Evolutionary conservation across 495 filamentous ascomycete species (phyloP).

Genomic region (Pseudomonodictys pantanalensis): DNA sequence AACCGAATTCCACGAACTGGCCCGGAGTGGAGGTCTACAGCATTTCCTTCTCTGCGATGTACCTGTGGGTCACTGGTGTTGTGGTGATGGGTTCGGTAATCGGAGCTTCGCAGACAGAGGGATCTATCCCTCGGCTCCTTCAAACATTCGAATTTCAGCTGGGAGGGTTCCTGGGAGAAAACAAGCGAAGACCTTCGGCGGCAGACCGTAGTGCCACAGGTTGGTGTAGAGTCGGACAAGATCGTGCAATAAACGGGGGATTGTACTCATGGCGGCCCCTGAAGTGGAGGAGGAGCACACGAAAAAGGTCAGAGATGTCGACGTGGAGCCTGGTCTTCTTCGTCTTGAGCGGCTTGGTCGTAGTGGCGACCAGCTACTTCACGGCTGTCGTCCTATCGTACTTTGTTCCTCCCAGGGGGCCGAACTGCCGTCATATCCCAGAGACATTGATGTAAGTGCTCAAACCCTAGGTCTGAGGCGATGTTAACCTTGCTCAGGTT

Average conservation of each 20-base stretch:
- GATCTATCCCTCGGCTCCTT: conserved; percentile 2
- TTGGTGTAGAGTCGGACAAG: background rate
- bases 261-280: conserved; percentile 2
- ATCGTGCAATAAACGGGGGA: conserved; percentile 8
- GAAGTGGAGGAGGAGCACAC: conserved; percentile 7
- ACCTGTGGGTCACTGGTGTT: conserved; percentile 12
- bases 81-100: conserved; percentile 6
- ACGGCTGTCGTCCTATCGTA: conserved; percentile 6
- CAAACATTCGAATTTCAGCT: conserved; percentile 8
- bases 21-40: conserved; percentile 10
- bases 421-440: background rate
- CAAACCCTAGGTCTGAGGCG: background rate
- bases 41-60: conserved; percentile 7
- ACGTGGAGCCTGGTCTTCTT: conserved; percentile 2
- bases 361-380: conserved; percentile 3
- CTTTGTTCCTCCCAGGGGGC: conserved; percentile 3
- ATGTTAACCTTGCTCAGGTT: conserved; percentile 4
- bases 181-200: background rate
- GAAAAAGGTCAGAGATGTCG: background rate
- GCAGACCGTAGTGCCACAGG: background rate
- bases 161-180: background rate
- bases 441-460: conserved; percentile 11
- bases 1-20: conserved; percentile 15
- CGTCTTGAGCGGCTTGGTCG: background rate
- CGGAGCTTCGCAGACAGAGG: conserved; percentile 11